Base-by-base conservation (phyloP, 345 rosid genomes). In the Draba incana region DNA sequence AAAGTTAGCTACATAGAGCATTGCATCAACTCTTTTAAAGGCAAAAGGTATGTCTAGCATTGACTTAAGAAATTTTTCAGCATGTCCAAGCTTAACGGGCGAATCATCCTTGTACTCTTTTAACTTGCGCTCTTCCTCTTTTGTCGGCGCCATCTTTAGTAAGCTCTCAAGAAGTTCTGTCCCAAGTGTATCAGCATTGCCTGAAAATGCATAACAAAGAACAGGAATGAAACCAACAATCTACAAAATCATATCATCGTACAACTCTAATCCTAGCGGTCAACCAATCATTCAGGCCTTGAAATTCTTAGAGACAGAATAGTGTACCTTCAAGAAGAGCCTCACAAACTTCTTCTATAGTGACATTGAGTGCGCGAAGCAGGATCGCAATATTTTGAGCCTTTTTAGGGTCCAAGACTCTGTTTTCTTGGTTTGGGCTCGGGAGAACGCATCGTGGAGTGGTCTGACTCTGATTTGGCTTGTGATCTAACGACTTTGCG, bases 31-130 rank as follows among this genome's bases (percentile, higher is more conserved):
- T 77, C 99, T 82, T 79, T 80, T 84, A 64, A 91, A 94, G 27
- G 99, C 99, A 63, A 84, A 89, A n/a, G 99, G 99, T 23, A 94
- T 85, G 77, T 91, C 98, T 56, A 94, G 82, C 65, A 94, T 83
- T 48, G 92, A 80, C 81, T 84, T 94, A 24, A 94, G 81, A 70
- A 94, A 94, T 64, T 86, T 94, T 85, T 94, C 99, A 11, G 97
- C 97, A 71, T 87, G 84, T 55, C 96, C 88, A 50, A 91, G 91
- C 83, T 91, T 91, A 68, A 77, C 62, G 0, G 96, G 93, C 4
- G 98, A 84, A 73, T 82, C 92, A 38, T 89, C 97, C 61, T 82
- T 85, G 71, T 80, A 89, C 53, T 68, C 98, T 77, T 82, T 87
- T 70, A 94, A 75, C 44, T 83, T 94, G 2, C 89, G 88, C 74